phyloP scores from a whole-genome alignment of 176 grass and related monocot species.

The Urochloa ruziziensis region DNA sequence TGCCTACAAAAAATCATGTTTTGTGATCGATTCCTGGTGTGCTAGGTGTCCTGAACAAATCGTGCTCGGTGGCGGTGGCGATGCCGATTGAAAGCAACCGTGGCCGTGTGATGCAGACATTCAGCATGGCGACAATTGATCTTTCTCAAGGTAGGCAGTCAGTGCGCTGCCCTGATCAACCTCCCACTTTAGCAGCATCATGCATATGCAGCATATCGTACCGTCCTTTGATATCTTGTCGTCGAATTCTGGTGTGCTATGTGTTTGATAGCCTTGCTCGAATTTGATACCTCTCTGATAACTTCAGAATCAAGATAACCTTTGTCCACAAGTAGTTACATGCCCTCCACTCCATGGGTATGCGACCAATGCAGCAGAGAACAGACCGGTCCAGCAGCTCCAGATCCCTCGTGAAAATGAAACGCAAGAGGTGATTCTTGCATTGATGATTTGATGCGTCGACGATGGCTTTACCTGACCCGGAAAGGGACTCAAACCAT shows the following conservation, averaged over 20 bases:
- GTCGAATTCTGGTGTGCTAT: neutral
- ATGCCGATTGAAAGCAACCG: slow-evolving; percentile 21
- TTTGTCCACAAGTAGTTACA: neutral
- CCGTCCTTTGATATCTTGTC: neutral
- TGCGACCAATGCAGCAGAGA: neutral
- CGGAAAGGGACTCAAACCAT: slow-evolving; percentile 20
- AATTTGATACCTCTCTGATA: slow-evolving; percentile 5
- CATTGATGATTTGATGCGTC: slow-evolving; percentile 1
- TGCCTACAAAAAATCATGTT: neutral
- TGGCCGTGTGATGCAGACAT: slow-evolving; percentile 21
- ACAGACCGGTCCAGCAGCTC: neutral
- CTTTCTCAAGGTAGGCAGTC: slow-evolving; percentile 37
- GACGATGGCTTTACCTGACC: slow-evolving; percentile 8
- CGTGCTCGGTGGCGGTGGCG: neutral
- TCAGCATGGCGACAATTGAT: neutral
- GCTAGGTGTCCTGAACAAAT: slow-evolving; percentile 18
- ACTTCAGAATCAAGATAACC: slow-evolving; percentile 18
- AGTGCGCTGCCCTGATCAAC: neutral
- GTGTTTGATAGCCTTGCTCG: neutral
- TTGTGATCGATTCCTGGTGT: neutral
- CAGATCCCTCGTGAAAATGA: slow-evolving; percentile 14
- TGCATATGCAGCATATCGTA: slow-evolving; percentile 5
- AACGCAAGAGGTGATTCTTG: neutral
- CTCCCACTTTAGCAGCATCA: slow-evolving; percentile 17
- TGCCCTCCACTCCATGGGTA: neutral